Conservation (phyloP, 148 eudicot species). For the Selenicereus undatus region DNA sequence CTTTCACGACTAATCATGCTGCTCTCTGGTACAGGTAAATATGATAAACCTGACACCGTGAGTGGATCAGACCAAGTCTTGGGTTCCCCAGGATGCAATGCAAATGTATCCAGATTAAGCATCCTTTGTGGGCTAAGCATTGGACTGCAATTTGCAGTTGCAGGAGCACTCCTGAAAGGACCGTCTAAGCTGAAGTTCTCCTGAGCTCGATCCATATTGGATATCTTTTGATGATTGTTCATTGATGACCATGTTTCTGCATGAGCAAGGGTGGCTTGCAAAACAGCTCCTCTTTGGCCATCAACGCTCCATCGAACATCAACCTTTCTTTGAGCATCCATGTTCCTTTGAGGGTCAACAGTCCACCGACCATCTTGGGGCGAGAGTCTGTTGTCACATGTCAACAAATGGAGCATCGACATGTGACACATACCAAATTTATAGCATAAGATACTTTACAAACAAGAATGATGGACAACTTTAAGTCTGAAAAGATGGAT, state of each 20-base stretch:
- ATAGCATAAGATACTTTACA: neutral
- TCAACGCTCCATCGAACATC: conserved; percentile 27
- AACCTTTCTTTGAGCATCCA: conserved; percentile 33
- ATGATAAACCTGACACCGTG: conserved; percentile 24
- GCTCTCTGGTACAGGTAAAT: conserved; percentile 30
- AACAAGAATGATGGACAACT: neutral
- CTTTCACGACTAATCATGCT: conserved; percentile 31
- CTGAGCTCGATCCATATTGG: conserved; percentile 17
- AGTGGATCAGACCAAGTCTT: conserved; percentile 59
- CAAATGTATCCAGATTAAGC: conserved; percentile 35
- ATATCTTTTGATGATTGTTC: conserved; percentile 27
- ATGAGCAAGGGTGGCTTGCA: conserved; percentile 27
- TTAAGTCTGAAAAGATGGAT: neutral
- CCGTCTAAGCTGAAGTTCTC: conserved; percentile 29
- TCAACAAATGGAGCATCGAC: neutral
- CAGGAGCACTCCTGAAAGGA: conserved; percentile 53
- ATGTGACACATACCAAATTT: conserved; percentile 1
- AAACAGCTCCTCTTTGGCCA: conserved; percentile 22
- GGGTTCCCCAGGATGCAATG: conserved; percentile 31
- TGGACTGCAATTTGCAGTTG: conserved; percentile 53
- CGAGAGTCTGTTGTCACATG: conserved; percentile 16
- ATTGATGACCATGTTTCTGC: conserved; percentile 34
- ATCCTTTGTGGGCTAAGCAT: conserved; percentile 47
- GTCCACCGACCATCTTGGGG: conserved; percentile 24
- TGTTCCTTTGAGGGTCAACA: conserved; percentile 30